Base-by-base conservation (phyloP, 1,284 basidiomycete genomes). In the Takashimella tepidaria region DNA sequence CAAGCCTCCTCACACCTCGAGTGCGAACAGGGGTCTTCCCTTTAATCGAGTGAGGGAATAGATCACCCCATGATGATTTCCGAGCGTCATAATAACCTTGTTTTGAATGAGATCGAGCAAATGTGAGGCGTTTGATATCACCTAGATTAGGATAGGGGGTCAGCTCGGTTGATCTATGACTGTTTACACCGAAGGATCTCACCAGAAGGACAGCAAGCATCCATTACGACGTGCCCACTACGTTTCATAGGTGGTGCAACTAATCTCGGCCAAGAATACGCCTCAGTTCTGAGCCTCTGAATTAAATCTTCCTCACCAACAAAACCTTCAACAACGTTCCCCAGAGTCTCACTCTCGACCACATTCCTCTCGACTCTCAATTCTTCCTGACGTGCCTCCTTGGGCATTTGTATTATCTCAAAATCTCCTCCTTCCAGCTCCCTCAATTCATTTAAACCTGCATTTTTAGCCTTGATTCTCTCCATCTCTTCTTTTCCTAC, bases 81-180 rank as follows among this genome's bases (percentile, higher is more conserved):
- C 95, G 84, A 1, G 93, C 92, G 70, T 98, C 96, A 67, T 98
- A 92, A 70, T 86, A 98, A 0, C 84, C 82, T 69, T 98, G 93
- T 71, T 91, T 93, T 6, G 93, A 93, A 73, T 92, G 89, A 0
- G 91, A 92, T 66, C 85, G 90, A 2, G 93, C 86, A 43, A 96
- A 85, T 2, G 88, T 96, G 72, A 95, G 79, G 3, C 95, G 86
- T 80, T 92, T 86, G 53, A 97, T 87, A 72, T 89, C 84, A 26
- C 88, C 92, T 93, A 66, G 13, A 13, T 8, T 51, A 56, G 49
- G 24, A 40, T 47, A 37, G 16, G n/a, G 51, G 24, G 58, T 44
- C 41, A 60, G 56, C 51, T 44, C 27, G 20, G 37, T 31, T 47
- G n/a, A 4, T 19, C 22, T 12, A 20, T 25, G 52, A 21, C 42